Percentiles rank a stretch among this genome's conserved stretches.
Conservation (phyloP, 148 eudicot species). For the Talinum fruticosum region DNA sequence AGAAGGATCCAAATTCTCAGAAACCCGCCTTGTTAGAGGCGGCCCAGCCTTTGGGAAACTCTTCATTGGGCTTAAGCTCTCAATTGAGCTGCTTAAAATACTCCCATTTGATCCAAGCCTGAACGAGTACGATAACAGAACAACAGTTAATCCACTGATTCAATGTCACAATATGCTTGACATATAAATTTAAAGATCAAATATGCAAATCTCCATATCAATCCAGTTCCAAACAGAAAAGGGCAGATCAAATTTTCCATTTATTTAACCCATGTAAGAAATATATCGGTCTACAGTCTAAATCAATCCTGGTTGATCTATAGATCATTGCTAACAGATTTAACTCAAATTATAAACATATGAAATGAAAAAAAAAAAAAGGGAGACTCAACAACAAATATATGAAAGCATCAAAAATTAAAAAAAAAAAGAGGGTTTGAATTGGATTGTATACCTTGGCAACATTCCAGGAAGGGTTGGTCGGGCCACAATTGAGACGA, state of each 20-base stretch:
- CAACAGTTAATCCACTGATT: neutral
- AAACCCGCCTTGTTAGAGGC: constrained; percentile 33
- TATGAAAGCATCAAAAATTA: neutral
- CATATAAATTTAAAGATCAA: too few species aligned
- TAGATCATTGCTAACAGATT: neutral
- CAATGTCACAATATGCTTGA: neutral
- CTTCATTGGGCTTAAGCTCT: constrained; percentile 50
- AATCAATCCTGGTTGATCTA: neutral
- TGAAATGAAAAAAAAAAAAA: neutral
- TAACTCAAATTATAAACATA: neutral
- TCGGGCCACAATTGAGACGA: constrained; percentile 71
- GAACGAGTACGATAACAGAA: constrained; percentile 1
- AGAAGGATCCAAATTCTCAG: constrained; percentile 48
- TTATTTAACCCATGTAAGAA: too few species aligned
- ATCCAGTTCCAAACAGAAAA: neutral
- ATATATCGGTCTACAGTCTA: too few species aligned
- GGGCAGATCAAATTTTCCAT: neutral
- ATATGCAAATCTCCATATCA: neutral
- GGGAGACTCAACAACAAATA: neutral
- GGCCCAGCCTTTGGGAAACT: constrained; percentile 34
- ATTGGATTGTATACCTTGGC: constrained; percentile 51
- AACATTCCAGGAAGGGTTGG: constrained; percentile 56
- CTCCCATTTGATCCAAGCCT: constrained; percentile 63
- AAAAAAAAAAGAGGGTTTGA: neutral
- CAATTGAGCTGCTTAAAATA: constrained; percentile 45